A percentile compares a stretch with the other conserved stretches of the same genome.
phyloP scores from a whole-genome alignment of 2,329 filamentous ascomycete species.

The Amauroascus niger region DNA sequence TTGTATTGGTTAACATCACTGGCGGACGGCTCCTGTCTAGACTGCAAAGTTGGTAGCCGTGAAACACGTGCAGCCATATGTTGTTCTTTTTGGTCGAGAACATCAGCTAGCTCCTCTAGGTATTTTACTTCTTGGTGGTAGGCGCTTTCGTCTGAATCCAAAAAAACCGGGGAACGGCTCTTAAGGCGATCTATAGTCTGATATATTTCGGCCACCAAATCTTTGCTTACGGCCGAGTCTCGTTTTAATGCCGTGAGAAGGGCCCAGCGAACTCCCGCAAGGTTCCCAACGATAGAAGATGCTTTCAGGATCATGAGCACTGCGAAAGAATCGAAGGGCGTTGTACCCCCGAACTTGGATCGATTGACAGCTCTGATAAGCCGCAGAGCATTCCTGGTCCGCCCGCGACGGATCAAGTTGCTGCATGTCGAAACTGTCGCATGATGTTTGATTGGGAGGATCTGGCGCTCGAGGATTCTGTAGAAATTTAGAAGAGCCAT shows the following conservation, averaged over 20 bases:
- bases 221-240: slow-evolving; percentile 23
- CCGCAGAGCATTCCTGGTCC: slow-evolving; percentile 25
- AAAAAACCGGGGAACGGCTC: neutral
- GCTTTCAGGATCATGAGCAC: slow-evolving; percentile 33
- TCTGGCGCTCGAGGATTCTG: slow-evolving; percentile 26
- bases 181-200: slow-evolving; percentile 17
- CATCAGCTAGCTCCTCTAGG: slow-evolving; percentile 7
- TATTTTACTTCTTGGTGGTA: slow-evolving; percentile 8
- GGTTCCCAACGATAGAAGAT: slow-evolving; percentile 24
- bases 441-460: slow-evolving; percentile 30
- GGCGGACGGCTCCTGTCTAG: neutral
- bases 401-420: slow-evolving; percentile 23
- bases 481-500: slow-evolving; percentile 34
- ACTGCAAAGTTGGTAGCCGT: neutral
- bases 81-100: slow-evolving; percentile 7
- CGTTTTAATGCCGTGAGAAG: slow-evolving; percentile 31
- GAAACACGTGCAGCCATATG: neutral
- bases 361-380: slow-evolving; percentile 30
- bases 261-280: slow-evolving; percentile 35
- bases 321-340: slow-evolving; percentile 30
- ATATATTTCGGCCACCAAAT: slow-evolving; percentile 29
- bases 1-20: too few relatives aligned
- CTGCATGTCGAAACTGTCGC: slow-evolving; percentile 25
- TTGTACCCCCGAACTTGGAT: slow-evolving; percentile 28
- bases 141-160: neutral